A percentile compares a stretch with the other conserved stretches of the same genome.
Evolutionary conservation across 768 basidiomycete species (phyloP).

Genomic region (Amanita rubescens): DNA sequence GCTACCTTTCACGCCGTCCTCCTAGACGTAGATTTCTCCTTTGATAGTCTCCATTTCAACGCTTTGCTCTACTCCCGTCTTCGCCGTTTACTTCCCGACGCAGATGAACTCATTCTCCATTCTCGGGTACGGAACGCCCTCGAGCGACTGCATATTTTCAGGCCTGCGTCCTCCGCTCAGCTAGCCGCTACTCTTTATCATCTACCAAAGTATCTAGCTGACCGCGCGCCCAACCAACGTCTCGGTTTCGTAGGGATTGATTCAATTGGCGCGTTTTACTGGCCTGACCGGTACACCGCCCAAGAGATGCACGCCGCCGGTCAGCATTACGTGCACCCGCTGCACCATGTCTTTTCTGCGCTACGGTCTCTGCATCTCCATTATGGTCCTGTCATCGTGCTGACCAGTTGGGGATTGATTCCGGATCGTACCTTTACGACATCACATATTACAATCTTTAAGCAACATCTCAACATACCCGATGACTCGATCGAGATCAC

Average conservation of each 20-base stretch:
- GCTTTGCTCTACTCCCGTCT: conserved; percentile 45
- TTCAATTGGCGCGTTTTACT: conserved; percentile 71
- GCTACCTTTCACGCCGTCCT: conserved; percentile 52
- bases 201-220: conserved; percentile 47
- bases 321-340: conserved; percentile 18
- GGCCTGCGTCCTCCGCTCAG: conserved; percentile 57
- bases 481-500: conserved; percentile 8
- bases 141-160: conserved; percentile 58
- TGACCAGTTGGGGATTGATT: conserved; percentile 59
- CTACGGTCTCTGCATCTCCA: conserved; percentile 41
- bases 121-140: conserved; percentile 34
- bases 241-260: conserved; percentile 68
- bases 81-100: conserved; percentile 19
- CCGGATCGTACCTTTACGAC: not conserved
- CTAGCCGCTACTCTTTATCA: conserved; percentile 60
- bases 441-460: conserved; percentile 24
- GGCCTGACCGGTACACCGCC: conserved; percentile 61
- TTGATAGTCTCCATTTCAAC: conserved; percentile 49
- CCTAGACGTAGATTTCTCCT: conserved; percentile 63
- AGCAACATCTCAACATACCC: conserved; percentile 37
- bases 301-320: conserved; percentile 39
- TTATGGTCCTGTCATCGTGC: conserved; percentile 41
- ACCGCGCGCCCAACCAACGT: conserved; percentile 41
- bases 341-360: conserved; percentile 40
- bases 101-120: conserved; percentile 8